Conservation (phyloP, 2,329 filamentous ascomycete species). For the Mariannaea sp. region DNA sequence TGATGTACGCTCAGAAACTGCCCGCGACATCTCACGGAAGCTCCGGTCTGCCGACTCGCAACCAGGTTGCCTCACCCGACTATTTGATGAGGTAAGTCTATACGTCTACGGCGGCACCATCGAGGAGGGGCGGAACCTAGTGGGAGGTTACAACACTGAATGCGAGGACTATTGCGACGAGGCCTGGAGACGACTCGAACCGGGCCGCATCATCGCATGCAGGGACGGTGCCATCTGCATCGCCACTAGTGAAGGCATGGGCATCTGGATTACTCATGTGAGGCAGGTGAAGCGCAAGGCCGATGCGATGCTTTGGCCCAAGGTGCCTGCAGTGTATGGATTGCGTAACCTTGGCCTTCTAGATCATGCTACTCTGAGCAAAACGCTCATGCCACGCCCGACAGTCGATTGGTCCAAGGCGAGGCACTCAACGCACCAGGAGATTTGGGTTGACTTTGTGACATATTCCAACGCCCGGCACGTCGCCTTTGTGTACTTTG, state of each 20-base stretch:
- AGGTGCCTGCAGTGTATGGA: constrained; percentile 17
- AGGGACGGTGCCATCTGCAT: constrained; percentile 5
- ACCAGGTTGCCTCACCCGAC: constrained; percentile 19
- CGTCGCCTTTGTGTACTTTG: constrained; percentile 22
- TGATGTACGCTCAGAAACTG: constrained; percentile 9
- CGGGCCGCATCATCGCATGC: not conserved
- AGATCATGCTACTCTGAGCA: not conserved
- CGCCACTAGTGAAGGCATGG: constrained; percentile 19
- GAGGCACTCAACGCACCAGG: constrained; percentile 1
- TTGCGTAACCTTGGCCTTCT: constrained; percentile 9
- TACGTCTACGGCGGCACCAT: constrained; percentile 20
- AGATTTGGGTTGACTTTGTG: constrained; percentile 6
- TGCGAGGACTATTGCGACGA: too few species aligned
- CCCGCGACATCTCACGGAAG: constrained; percentile 20
- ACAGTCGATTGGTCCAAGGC: constrained; percentile 7
- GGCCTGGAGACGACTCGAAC: not conserved
- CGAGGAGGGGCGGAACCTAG: not conserved
- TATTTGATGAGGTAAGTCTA: constrained; percentile 10
- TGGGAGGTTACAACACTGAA: not conserved
- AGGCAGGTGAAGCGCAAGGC: constrained; percentile 24
- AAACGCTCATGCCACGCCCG: not conserved
- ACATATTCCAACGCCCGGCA: constrained; percentile 1
- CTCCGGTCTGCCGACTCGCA: constrained; percentile 26
- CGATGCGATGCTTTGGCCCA: constrained; percentile 26
- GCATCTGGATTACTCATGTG: constrained; percentile 24